Evolutionary conservation across 1,284 basidiomycete genomes (phyloP).

Genomic region (Tylopilus orsonianus): DNA sequence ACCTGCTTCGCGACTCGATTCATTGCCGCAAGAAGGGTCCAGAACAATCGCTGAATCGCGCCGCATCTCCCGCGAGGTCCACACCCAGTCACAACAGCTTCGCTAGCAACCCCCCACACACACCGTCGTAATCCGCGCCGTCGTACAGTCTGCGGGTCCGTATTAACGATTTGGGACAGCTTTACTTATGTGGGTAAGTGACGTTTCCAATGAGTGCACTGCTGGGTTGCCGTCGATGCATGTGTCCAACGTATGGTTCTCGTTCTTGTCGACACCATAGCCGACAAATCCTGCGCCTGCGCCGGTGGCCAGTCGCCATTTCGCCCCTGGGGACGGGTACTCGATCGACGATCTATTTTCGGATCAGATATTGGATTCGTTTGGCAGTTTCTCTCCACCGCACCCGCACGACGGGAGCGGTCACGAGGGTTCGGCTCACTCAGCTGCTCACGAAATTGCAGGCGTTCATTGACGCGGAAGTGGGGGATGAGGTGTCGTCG

Average conservation of each 20-base stretch:
- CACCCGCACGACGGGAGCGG: background rate
- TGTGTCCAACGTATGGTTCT: constrained; percentile 25
- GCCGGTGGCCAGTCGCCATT: constrained; percentile 15
- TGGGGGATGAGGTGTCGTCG: background rate
- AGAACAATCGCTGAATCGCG: constrained; percentile 36
- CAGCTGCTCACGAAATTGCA: no score
- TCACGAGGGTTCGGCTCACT: no score
- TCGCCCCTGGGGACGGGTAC: constrained; percentile 10
- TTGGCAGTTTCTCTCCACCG: constrained; percentile 6
- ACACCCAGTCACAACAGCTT: constrained; percentile 14
- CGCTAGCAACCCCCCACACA: constrained; percentile 10
- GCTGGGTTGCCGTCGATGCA: constrained; percentile 5
- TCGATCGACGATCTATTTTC: constrained; percentile 30
- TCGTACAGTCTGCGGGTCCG: constrained; percentile 48
- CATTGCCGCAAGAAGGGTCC: constrained; percentile 12
- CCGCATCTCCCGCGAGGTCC: constrained; percentile 30
- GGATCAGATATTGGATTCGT: constrained; percentile 18
- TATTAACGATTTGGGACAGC: constrained; percentile 55
- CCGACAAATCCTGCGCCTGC: background rate
- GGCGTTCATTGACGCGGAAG: constrained; percentile 29
- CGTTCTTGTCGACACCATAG: constrained; percentile 7
- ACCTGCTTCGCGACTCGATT: constrained; percentile 1
- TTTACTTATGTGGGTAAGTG: constrained; percentile 48
- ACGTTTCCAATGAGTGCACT: constrained; percentile 14
- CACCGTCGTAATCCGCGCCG: background rate